These are phyloP conservation scores for Mollisia scopiformis DNA, from an alignment of 2,329 filamentous ascomycete species.

Conservation along the genomic window DNA sequence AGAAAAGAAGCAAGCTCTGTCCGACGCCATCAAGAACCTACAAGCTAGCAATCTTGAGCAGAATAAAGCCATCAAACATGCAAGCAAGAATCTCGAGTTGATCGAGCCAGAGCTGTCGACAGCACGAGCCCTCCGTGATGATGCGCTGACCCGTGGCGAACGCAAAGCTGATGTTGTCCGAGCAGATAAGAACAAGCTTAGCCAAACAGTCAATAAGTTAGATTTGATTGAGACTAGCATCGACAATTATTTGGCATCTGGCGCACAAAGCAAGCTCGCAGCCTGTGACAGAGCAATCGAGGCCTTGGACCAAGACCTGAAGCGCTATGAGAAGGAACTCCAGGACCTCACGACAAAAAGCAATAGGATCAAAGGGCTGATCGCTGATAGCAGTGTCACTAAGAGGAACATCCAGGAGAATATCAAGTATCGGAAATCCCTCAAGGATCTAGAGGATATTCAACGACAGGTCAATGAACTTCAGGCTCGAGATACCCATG, in stretches of 20 bases:
- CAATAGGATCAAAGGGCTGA: conserved; percentile 26
- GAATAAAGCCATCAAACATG: conserved; percentile 67
- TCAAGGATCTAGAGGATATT: conserved; percentile 68
- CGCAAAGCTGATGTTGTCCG: conserved; percentile 73
- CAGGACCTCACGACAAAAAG: conserved; percentile 62
- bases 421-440: conserved; percentile 78
- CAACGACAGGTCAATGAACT: conserved; percentile 73
- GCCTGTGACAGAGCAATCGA: conserved; percentile 72
- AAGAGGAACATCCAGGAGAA: conserved; percentile 91
- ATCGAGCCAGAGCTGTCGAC: conserved; percentile 77
- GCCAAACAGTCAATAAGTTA: conserved; percentile 77
- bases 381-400: conserved; percentile 78
- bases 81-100: conserved; percentile 73
- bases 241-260: conserved; percentile 74
- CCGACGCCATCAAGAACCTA: conserved; percentile 72
- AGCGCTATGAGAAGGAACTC: conserved; percentile 68
- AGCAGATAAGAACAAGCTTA: conserved; percentile 70
- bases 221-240: conserved; percentile 78
- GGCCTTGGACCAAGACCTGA: conserved; percentile 66
- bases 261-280: conserved; percentile 72
- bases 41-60: conserved; percentile 70
- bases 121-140: conserved; percentile 76
- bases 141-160: conserved; percentile 72
- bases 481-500: conserved; percentile 56
- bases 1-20: conserved; percentile 76